These are phyloP conservation scores for Fusarium subtropicale DNA, from an alignment of 2,329 filamentous ascomycete species.

Conservation along the genomic window DNA sequence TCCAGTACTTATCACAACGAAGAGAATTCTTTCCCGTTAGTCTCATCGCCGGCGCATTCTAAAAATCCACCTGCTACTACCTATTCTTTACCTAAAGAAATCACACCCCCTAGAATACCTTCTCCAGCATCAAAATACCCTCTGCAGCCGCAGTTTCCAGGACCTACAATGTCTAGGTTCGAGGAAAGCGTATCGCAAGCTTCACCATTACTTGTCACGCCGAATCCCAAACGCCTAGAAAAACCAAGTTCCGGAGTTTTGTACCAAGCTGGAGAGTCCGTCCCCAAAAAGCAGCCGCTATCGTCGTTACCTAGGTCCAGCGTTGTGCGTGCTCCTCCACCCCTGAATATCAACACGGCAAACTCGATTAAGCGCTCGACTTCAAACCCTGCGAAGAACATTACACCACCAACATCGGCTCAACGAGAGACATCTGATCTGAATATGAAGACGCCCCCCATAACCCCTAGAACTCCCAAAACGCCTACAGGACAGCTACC, in stretches of 20 bases:
- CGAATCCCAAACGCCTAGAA: conserved; percentile 15
- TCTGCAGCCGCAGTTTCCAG: conserved; percentile 3
- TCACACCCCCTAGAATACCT: conserved; percentile 16
- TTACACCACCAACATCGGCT: conserved; percentile 8
- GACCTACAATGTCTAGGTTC: conserved; percentile 15
- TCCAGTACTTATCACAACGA: conserved; percentile 26
- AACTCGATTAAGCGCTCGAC: neutral
- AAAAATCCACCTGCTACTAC: neutral
- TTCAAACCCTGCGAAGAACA: neutral
- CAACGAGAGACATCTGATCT: conserved; percentile 6
- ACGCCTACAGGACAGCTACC: neutral
- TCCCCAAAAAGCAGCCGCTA: conserved; percentile 6
- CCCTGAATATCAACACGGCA: neutral
- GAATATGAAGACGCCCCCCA: conserved; percentile 2
- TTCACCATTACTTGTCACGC: conserved; percentile 22
- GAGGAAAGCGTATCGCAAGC: conserved; percentile 17
- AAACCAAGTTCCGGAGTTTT: conserved; percentile 24
- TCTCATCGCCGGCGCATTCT: neutral
- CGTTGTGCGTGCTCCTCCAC: neutral
- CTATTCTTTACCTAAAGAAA: conserved; percentile 16
- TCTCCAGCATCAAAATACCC: conserved; percentile 21
- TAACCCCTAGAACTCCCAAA: neutral
- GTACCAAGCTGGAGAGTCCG: conserved; percentile 3
- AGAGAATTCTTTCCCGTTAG: conserved; percentile 10
- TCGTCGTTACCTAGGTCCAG: conserved; percentile 2